These are phyloP conservation scores for Aspergillus carlsbadensis DNA, from an alignment of 495 filamentous ascomycete species.

Conservation along the genomic window DNA sequence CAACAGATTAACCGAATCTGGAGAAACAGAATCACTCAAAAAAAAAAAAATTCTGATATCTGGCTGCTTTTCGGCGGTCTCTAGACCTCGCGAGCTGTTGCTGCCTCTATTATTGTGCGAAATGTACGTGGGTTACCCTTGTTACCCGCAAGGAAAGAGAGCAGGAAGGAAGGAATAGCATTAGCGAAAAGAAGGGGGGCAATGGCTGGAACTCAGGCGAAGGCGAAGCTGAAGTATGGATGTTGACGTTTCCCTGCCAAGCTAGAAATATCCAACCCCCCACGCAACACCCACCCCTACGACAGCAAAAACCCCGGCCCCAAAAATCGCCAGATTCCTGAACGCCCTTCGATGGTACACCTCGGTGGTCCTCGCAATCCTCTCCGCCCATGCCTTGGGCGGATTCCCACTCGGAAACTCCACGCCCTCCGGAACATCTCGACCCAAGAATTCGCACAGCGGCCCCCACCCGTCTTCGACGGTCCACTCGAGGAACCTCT, in stretches of 20 bases:
- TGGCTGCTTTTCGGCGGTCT: too few relatives aligned
- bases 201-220: background rate
- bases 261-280: background rate
- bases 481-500: constrained; percentile 39
- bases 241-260: background rate
- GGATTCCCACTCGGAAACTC: constrained; percentile 6
- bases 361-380: constrained; percentile 18
- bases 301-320: background rate
- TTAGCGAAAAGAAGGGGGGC: too few relatives aligned
- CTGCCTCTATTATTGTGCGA: too few relatives aligned
- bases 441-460: constrained; percentile 29
- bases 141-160: too few relatives aligned
- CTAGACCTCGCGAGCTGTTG: too few relatives aligned
- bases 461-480: constrained; percentile 48
- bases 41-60: too few relatives aligned
- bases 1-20: too few relatives aligned
- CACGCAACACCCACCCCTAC: background rate
- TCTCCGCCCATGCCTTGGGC: constrained; percentile 20
- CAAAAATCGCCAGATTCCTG: constrained; percentile 17
- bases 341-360: constrained; percentile 14
- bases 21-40: too few relatives aligned
- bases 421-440: background rate
- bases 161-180: too few relatives aligned
- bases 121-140: too few relatives aligned
- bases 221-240: background rate